Percentiles rank a stretch among this genome's conserved stretches.
Evolutionary conservation across 2,329 filamentous ascomycete genomes (phyloP).

Genomic region (Fulvia fulva): DNA sequence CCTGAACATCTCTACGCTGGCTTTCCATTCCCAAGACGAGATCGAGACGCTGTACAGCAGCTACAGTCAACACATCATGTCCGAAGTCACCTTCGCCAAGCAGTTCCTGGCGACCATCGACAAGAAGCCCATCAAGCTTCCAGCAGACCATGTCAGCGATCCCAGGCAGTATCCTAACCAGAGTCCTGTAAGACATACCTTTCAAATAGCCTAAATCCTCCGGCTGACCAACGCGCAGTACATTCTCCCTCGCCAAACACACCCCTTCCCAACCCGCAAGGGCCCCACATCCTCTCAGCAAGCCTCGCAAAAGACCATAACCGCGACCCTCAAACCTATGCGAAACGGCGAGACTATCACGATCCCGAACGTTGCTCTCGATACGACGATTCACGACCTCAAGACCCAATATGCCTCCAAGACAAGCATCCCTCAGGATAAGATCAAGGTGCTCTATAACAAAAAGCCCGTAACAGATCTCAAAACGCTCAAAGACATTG

Average conservation of each 20-base stretch:
- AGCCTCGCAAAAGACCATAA: constrained; percentile 36
- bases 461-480: constrained; percentile 69
- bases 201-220: background rate
- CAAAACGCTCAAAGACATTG: constrained; percentile 34
- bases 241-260: constrained; percentile 63
- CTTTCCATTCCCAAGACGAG: constrained; percentile 1
- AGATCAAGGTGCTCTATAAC: constrained; percentile 79
- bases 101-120: constrained; percentile 78
- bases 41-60: constrained; percentile 25
- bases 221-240: constrained; percentile 48
- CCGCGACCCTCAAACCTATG: constrained; percentile 67
- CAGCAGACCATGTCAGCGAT: constrained; percentile 87
- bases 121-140: constrained; percentile 72
- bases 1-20: constrained; percentile 5
- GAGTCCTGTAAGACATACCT: constrained; percentile 60
- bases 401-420: constrained; percentile 65
- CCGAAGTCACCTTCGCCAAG: constrained; percentile 62
- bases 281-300: constrained; percentile 43
- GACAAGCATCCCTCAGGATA: constrained; percentile 63
- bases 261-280: constrained; percentile 48
- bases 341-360: constrained; percentile 67
- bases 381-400: constrained; percentile 73
- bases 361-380: constrained; percentile 58
- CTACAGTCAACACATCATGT: constrained; percentile 61
- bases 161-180: constrained; percentile 71